Conservation (phyloP, 768 basidiomycete genomes). For the Kwoniella europaea region DNA sequence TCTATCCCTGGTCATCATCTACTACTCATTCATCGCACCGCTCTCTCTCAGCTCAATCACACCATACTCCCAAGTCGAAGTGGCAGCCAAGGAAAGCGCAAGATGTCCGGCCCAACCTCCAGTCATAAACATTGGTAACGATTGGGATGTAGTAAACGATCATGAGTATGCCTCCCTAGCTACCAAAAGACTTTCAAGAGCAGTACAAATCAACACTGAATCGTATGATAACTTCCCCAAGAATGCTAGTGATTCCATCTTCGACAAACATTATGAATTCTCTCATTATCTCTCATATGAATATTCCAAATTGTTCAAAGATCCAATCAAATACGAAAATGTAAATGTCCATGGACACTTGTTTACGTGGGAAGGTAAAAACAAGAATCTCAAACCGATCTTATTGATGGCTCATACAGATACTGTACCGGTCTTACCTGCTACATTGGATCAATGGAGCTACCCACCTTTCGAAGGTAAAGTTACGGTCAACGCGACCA, state of each 20-base stretch:
- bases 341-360: slow-evolving; percentile 79
- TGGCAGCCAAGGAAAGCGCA: slow-evolving; percentile 24
- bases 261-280: slow-evolving; percentile 49
- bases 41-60: slow-evolving; percentile 12
- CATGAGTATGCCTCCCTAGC: slow-evolving; percentile 40
- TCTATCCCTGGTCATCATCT: background rate
- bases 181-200: slow-evolving; percentile 38
- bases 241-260: slow-evolving; percentile 36
- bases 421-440: slow-evolving; percentile 70
- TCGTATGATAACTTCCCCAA: slow-evolving; percentile 50
- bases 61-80: slow-evolving; percentile 4
- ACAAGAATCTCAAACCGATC: slow-evolving; percentile 69
- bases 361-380: slow-evolving; percentile 73
- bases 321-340: slow-evolving; percentile 65
- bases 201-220: slow-evolving; percentile 51
- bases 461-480: slow-evolving; percentile 69
- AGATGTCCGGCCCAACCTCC: slow-evolving; percentile 48
- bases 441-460: slow-evolving; percentile 66
- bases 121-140: slow-evolving; percentile 32
- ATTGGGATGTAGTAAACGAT: slow-evolving; percentile 45
- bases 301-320: slow-evolving; percentile 45
- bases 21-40: slow-evolving; percentile 2
- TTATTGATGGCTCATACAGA: slow-evolving; percentile 63
- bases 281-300: slow-evolving; percentile 47
- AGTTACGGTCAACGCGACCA: slow-evolving; percentile 39